These are phyloP conservation scores for Phytophthora sp. DNA, from an alignment of 352 stramenopile species.

Conservation along the genomic window DNA sequence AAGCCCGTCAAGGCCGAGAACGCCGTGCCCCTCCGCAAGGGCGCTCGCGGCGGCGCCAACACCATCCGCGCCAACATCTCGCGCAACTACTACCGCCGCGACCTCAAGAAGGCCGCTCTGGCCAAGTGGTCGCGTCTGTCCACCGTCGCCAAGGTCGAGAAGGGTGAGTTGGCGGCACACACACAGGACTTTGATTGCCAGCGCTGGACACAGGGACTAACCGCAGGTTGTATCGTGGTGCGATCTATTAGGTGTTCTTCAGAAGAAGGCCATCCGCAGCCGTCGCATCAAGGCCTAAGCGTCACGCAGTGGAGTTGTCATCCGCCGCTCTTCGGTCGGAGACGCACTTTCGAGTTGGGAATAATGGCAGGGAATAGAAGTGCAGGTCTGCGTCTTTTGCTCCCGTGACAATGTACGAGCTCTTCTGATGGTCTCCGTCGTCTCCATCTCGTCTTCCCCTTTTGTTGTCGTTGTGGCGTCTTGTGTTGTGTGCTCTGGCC, in stretches of 20 bases:
- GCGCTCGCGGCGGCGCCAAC: slow-evolving; percentile 79
- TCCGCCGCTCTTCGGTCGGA: slow-evolving; percentile 15
- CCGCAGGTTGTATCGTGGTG: not conserved
- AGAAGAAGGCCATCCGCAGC: slow-evolving; percentile 86
- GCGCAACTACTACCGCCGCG: slow-evolving; percentile 87
- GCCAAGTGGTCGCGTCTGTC: slow-evolving; percentile 88
- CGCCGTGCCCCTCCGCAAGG: slow-evolving; percentile 84
- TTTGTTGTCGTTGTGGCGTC: slow-evolving; percentile 2
- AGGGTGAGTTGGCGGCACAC: slow-evolving; percentile 74
- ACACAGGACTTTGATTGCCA: too few relatives aligned
- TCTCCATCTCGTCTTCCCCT: not conserved
- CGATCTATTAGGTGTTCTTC: slow-evolving; percentile 55
- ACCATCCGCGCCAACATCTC: slow-evolving; percentile 90
- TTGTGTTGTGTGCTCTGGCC: not conserved
- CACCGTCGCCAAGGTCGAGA: slow-evolving; percentile 89
- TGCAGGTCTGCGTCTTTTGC: slow-evolving; percentile 37
- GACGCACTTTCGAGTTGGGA: slow-evolving; percentile 40
- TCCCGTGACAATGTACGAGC: slow-evolving; percentile 35
- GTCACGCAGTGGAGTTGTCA: slow-evolving; percentile 13
- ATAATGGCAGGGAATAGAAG: slow-evolving; percentile 62
- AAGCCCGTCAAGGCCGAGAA: slow-evolving; percentile 80
- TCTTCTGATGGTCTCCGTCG: slow-evolving; percentile 8
- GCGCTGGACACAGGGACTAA: not conserved
- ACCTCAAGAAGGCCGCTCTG: slow-evolving; percentile 86
- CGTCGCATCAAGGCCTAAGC: slow-evolving; percentile 83